phyloP scores from a whole-genome alignment of 2,329 filamentous ascomycete species.

The Fusarium cyanostomum region DNA sequence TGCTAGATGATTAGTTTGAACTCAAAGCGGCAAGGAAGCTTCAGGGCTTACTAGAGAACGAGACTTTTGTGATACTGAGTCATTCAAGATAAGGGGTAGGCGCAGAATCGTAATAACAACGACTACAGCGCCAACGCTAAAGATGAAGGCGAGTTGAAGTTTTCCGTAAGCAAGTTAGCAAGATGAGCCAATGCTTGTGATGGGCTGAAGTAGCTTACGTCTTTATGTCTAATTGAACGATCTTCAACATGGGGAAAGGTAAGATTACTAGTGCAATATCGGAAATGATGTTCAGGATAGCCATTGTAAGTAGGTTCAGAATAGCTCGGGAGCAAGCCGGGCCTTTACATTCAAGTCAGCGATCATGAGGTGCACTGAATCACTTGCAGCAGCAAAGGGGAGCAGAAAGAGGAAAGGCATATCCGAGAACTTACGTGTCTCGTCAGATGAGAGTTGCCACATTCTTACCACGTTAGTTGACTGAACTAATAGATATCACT shows the following conservation, averaged over 20 bases:
- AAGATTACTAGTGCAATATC: conserved; percentile 42
- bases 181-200: neutral
- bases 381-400: too few species aligned
- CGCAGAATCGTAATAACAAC: conserved; percentile 41
- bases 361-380: neutral
- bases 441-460: conserved; percentile 6
- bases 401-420: neutral
- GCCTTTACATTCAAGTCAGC: neutral
- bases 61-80: conserved; percentile 41
- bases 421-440: neutral
- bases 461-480: neutral
- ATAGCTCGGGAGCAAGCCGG: conserved; percentile 26
- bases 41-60: conserved; percentile 39
- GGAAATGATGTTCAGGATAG: conserved; percentile 40
- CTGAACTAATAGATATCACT: too few species aligned
- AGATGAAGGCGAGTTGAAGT: conserved; percentile 33
- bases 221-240: conserved; percentile 11
- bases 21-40: neutral
- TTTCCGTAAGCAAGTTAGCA: conserved; percentile 3
- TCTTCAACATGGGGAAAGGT: conserved; percentile 39
- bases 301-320: conserved; percentile 38
- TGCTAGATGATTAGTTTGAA: neutral
- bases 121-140: conserved; percentile 38
- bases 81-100: conserved; percentile 40
- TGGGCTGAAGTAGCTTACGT: neutral